Base-by-base conservation (phyloP, 73 alveolate species). In the Tetrahymena malaccensis region DNA sequence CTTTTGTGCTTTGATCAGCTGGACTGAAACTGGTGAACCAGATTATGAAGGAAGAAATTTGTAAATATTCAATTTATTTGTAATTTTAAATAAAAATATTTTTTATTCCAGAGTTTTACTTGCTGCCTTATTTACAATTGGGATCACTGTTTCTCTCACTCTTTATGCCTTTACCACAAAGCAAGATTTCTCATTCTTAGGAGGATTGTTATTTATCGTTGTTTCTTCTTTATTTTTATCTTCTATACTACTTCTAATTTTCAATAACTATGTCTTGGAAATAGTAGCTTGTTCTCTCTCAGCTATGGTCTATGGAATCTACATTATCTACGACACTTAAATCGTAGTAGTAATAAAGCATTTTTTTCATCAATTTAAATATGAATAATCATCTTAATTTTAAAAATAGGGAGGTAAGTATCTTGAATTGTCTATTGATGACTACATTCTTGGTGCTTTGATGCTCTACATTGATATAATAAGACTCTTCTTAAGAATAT, bases 121-220 rank as follows among this genome's bases (percentile, higher is more conserved):
- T 35, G 99, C 99, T 21, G 99, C 98, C 19, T 33, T 97, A 25
- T 96, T 99, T 97, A 99, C 99, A 13, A 94, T 97, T 31, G 99
- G 98, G 19, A 97, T 99, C 50, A 97, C 98, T 25, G 70, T 97
- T 25, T 97, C 98, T 11, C 97, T 99, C 34, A 98, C 99, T 44
- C 58, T 98, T 33, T 99, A 98, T 97, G 99, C 99, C 4, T 70
- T 95, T 43, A 97, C 98, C 50, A 97, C 99, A 43, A 98, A 96
- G 55, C 85, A 37, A 27, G 99, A 99, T 94, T 98, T 98, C 96
- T 96, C 99, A 31, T 85, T 93, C 43, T 96, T 97, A 21, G 98
- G 98, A 8, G 99, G 98, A 38, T 38, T 97, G 27, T 15, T 97
- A 40, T 94, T 85, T 34, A 94, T 94, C 1, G 33, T 96, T n/a